Base-by-base conservation (phyloP, 495 filamentous ascomycete species). In the Hyaloscypha hepaticicola region DNA sequence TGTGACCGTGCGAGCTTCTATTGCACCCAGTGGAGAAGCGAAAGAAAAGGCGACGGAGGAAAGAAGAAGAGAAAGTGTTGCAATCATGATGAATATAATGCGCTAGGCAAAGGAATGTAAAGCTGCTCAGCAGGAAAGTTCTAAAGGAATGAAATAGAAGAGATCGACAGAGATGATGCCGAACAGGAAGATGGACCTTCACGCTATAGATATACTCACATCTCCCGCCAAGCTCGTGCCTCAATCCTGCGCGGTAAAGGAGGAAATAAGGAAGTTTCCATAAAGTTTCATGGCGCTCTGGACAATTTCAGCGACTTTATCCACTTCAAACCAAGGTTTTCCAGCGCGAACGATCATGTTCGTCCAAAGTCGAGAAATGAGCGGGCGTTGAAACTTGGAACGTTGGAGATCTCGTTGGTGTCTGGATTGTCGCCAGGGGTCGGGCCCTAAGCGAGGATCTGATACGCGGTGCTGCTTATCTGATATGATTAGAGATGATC, bases 1-100 rank as follows among this genome's bases (percentile, higher is more conserved):
- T 24, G 71, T 63, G 33, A 82, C 80, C 5, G 74, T 67, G 33
- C 77, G 75, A n/a, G 64, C 72, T 45, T 67, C 50, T 9, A 45
- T 14, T 11, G 9, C 11, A 4, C 38, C 38, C 4, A 68, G 55
- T 26, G 64, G 41, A 48, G 53, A 50, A 19, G 45, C 60, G 21
- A 60, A 62, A 24, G 60, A 45, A 34, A 66, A 5, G 11, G 57
- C 60, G 27, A 55, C 51, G n/a, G 61, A 41, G 57, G 50, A 52
- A 28, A 70, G 52, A 53, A 68, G 65, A 26, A 68, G 26, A 27
- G 68, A 61, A 45, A 67, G 22, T 62, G 63, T 45, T 21, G 65
- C 50, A 65, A 65, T 61, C 68, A 70, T 70, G 14, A 29, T 61
- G 62, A 41, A 62, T 29, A 26, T 29, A 48, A 58, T 45, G 27